Conservation (phyloP, 768 basidiomycete genomes). For the Agrocybe praecox region DNA sequence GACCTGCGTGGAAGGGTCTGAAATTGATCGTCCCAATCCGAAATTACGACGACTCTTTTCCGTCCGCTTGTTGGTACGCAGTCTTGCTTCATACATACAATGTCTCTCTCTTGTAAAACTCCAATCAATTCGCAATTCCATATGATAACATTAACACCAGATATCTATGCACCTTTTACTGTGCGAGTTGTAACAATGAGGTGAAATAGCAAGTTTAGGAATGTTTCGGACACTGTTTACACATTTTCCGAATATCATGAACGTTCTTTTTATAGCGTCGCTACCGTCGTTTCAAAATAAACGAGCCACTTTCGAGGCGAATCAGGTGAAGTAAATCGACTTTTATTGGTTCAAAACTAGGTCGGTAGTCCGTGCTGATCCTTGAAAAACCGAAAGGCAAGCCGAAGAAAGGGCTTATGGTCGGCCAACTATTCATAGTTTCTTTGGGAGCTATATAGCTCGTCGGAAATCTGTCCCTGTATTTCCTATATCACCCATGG, state of each 20-base stretch:
- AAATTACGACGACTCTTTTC: slow-evolving; percentile 2
- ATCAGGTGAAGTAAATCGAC: neutral
- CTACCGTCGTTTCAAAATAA: neutral
- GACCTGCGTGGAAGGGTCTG: neutral
- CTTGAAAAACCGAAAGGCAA: neutral
- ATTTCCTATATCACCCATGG: slow-evolving; percentile 7
- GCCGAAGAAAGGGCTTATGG: slow-evolving; percentile 40
- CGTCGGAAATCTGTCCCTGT: neutral
- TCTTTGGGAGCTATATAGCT: neutral
- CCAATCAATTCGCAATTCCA: no score
- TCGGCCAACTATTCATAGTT: slow-evolving; percentile 26
- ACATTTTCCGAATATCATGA: slow-evolving; percentile 1
- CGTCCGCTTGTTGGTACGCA: neutral
- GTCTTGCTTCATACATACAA: no score
- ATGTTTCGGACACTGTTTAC: neutral
- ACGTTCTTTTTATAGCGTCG: neutral
- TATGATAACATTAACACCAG: no score
- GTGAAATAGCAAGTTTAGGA: no score
- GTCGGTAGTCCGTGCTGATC: neutral
- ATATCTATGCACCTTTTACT: no score
- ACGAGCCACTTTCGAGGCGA: neutral
- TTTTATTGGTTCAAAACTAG: neutral
- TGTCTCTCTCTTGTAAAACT: neutral
- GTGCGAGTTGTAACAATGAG: no score
- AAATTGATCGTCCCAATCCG: neutral